Base-by-base conservation (phyloP, 2,329 filamentous ascomycete species). In the Scorias spongiosa region DNA sequence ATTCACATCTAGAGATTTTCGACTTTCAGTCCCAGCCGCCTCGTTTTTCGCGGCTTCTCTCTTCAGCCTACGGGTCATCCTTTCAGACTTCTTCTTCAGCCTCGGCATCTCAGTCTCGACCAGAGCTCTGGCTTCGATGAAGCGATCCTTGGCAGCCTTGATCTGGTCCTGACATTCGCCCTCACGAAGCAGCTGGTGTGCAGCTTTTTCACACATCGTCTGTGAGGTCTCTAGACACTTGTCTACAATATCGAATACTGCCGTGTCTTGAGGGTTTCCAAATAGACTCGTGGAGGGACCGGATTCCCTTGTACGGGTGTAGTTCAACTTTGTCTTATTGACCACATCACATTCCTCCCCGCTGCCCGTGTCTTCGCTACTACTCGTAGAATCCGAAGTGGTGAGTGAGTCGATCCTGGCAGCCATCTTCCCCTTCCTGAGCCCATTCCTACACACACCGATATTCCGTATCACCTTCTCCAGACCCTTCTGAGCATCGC, bases 351-450 rank as follows among this genome's bases (percentile, higher is more conserved):
- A 55, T 29, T 57, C 57, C 10, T 51, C 54, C 39, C 62, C 62
- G 44, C 55, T 61, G 29, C 57, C 54, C 12, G 47, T 46, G 18
- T 58, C 59, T 2, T 59, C 57, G 38, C 51, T 55, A 3, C 55
- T 55, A 44, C 55, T 50, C 37, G 46, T 51, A 5, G 56, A 56
- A n/a, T 59, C 59, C 12, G 60, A 54, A 5, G 61, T 58, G 26
- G 63, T 57, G 44, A 68, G 50, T n/a, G 59, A 59, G 29, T 66
- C 80, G 46, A 85, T 78, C 57, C 80, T 81, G 44, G 80, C 79
- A 43, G 84, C 82, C 81, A 86, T 85, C 64, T 85, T 91, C 42
- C 81, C 85, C 63, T 89, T 93, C 41, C 88, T 80, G 61, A 95
- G 80, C 51, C 84, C 70, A 62, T 93, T 93, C 45, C 88, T 72